A percentile compares a stretch with the other conserved stretches of the same genome.
phyloP scores from a whole-genome alignment of 1,284 basidiomycete genomes.

The Phylloporus gajari region DNA sequence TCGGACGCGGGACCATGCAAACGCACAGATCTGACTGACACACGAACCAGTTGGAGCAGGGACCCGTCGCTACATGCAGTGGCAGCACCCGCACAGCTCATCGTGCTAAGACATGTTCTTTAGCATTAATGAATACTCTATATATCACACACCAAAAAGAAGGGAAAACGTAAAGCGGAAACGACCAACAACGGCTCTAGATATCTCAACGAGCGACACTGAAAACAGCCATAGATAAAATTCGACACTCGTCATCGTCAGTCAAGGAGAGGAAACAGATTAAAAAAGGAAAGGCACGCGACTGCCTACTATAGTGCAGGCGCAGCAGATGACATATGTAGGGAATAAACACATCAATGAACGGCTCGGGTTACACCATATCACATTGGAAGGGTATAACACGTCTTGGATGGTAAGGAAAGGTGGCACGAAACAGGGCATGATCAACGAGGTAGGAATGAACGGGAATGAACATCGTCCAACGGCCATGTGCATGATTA shows the following conservation, averaged over 20 bases:
- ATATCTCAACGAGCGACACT: neutral
- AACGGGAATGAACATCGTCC: neutral
- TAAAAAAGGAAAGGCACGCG: neutral
- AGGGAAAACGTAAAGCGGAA: too few relatives aligned
- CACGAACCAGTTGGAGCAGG: too few relatives aligned
- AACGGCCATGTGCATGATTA: neutral
- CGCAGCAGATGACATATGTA: neutral
- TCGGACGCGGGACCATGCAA: too few relatives aligned
- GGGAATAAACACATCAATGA: slow-evolving; percentile 8
- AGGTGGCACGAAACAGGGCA: neutral
- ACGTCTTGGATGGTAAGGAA: neutral
- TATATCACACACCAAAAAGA: neutral
- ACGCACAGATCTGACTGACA: too few relatives aligned
- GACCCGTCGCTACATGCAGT: too few relatives aligned
- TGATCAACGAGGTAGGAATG: neutral
- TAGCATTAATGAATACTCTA: slow-evolving; percentile 8
- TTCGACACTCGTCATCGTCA: neutral
- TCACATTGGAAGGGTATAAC: slow-evolving; percentile 3
- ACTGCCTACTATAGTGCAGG: neutral
- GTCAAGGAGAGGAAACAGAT: slow-evolving; percentile 4
- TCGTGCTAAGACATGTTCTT: neutral
- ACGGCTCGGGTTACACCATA: slow-evolving; percentile 5
- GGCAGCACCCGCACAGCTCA: too few relatives aligned
- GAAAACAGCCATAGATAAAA: neutral
- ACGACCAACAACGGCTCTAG: neutral